Base-by-base conservation (phyloP, 1,284 basidiomycete genomes). In the Ceratobasidium papillatum region DNA sequence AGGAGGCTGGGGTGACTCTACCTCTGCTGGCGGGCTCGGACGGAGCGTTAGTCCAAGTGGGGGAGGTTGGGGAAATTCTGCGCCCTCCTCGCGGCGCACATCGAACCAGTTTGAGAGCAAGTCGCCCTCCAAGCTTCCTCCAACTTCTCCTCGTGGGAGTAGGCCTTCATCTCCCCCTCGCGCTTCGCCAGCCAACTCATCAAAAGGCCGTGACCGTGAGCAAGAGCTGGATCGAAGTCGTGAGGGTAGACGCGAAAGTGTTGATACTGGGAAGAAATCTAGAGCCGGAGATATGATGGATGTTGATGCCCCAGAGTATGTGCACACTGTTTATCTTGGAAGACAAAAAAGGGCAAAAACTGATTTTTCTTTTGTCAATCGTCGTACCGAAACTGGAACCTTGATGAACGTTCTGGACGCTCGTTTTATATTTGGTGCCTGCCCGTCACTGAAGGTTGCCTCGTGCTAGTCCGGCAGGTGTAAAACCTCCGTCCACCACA, bases 241-340 rank as follows among this genome's bases (percentile, higher is more conserved):
- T 34, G 51, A 38, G n/a, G 12, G 43, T 17, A 49, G 56, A 32
- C 54, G 52, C 41, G 56, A 61, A 2, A 61, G 36, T 25, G 4
- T 41, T 9, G 30, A 43, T 32, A 25, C 36, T 9, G 59, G 14
- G 36, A 52, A 32, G 27, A 36, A 34, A 3, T 14, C 19, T 17
- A 14, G n/a, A 8, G 2, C 49, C 1, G 49, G n/a, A 38, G 41
- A 71, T 19, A 27, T 41, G 5, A 71, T 71, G 68, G 68, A 71
- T 17, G 34, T 71, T 36, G 68, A 71, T n/a, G 51, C 52, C 19
- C 54, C 68, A 47, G 32, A 43, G 68, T 71, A 34, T 11, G 68
- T 49, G 51, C 51, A 30, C 17, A 1, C 43, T 41, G 22, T n/a
- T 43, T 22, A 25, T 61, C 25, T 61, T 32, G 7, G 7, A 14